Evolutionary conservation across 768 basidiomycete species (phyloP).

Genomic region (Calocera viscosa): DNA sequence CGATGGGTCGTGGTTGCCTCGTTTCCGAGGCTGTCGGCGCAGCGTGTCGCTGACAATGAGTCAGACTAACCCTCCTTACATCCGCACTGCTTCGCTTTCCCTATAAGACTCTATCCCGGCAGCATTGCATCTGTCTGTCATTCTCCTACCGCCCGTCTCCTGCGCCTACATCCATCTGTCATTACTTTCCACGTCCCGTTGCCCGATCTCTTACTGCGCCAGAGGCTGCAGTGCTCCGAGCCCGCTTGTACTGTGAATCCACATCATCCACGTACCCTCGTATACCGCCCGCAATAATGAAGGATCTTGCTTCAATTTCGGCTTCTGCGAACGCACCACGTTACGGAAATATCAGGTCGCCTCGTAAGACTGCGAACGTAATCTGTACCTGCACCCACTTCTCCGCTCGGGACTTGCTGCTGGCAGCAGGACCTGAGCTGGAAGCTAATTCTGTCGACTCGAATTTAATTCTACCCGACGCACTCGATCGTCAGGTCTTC

Average conservation of each 20-base stretch:
- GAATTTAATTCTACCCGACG: background rate
- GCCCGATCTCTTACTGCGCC: too few relatives aligned
- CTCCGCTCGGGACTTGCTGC: constrained; percentile 6
- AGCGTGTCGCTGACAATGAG: background rate
- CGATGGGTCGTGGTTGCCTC: background rate
- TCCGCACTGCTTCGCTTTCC: background rate
- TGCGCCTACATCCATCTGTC: background rate
- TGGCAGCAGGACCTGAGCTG: background rate
- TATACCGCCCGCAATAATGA: background rate
- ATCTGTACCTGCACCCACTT: background rate
- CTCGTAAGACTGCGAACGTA: background rate
- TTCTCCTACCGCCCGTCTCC: background rate
- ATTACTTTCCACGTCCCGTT: too few relatives aligned
- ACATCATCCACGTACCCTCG: background rate
- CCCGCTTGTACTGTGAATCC: too few relatives aligned
- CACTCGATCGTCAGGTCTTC: background rate
- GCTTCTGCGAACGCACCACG: background rate
- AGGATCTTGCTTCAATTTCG: background rate
- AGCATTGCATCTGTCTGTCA: background rate
- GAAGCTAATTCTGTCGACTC: background rate
- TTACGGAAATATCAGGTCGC: background rate
- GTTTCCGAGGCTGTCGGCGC: background rate
- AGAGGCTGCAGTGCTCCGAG: too few relatives aligned
- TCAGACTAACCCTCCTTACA: background rate
- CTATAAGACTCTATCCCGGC: background rate